Conservation (phyloP, 257 asterid species). For the Nicotiana sylvestris region DNA sequence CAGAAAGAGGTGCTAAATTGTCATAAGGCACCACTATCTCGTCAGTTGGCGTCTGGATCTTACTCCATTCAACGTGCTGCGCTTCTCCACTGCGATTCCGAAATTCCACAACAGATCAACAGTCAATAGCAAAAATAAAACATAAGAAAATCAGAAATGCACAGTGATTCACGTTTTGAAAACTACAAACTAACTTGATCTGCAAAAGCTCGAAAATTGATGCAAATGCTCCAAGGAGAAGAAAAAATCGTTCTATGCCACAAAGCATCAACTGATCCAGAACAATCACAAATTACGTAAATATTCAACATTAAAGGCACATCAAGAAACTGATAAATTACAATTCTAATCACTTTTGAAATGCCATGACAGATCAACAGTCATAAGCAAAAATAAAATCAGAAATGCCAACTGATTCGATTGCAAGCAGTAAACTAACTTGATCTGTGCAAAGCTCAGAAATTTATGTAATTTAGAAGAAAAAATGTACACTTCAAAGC, state of each 20-base stretch:
- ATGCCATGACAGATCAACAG: neutral
- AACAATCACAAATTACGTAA: neutral
- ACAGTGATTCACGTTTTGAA: neutral
- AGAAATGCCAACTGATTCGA: neutral
- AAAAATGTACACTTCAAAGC: neutral
- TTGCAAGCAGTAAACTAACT: neutral
- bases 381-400: neutral
- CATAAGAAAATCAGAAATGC: neutral
- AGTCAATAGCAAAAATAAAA: slow-evolving; percentile 6
- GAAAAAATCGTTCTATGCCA: no score
- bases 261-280: neutral
- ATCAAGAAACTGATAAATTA: no score
- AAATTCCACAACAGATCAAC: slow-evolving; percentile 1
- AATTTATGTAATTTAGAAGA: neutral
- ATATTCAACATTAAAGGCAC: neutral
- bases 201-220: neutral
- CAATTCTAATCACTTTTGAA: no score
- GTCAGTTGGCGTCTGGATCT: slow-evolving; percentile 42
- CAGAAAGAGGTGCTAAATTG: slow-evolving; percentile 64
- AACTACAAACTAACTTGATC: neutral
- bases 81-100: slow-evolving; percentile 33
- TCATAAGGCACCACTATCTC: slow-evolving; percentile 34
- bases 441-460: neutral
- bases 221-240: neutral
- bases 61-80: slow-evolving; percentile 37